Evolutionary conservation across 768 basidiomycete species (phyloP).

Genomic region (Calocybe gangraenosa): DNA sequence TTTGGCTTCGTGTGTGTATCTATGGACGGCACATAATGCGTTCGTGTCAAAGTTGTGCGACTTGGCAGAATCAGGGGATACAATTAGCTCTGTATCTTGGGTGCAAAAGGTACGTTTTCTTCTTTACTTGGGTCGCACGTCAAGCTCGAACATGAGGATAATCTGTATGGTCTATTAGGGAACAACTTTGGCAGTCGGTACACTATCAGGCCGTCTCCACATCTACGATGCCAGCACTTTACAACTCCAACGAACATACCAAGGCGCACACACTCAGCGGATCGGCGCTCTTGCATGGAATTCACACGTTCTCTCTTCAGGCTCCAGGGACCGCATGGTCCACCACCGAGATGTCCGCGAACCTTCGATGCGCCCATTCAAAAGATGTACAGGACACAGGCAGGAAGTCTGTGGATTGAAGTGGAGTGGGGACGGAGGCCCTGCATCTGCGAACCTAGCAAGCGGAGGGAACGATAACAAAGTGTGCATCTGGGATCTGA

Average conservation of each 20-base stretch:
- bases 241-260: conserved; percentile 74
- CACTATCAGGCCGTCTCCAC: conserved; percentile 81
- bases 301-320: conserved; percentile 78
- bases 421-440: conserved; percentile 65
- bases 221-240: conserved; percentile 90
- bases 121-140: no score
- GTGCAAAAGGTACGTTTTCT: conserved; percentile 56
- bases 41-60: conserved; percentile 91
- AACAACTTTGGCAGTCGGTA: conserved; percentile 88
- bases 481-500: conserved; percentile 94
- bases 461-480: conserved; percentile 99
- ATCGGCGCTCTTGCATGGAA: conserved; percentile 97
- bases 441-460: conserved; percentile 58
- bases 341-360: conserved; percentile 92
- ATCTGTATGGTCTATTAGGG: no score
- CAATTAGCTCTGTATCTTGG: conserved; percentile 89
- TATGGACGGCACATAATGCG: conserved; percentile 95
- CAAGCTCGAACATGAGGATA: no score
- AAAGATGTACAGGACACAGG: conserved; percentile 67
- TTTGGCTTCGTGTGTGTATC: conserved; percentile 87
- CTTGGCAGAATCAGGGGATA: conserved; percentile 59
- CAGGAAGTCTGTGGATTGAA: conserved; percentile 97
- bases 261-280: conserved; percentile 79
- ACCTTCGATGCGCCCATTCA: conserved; percentile 57
- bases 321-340: conserved; percentile 87